Evolutionary conservation across 2,329 filamentous ascomycete genomes (phyloP), one percentile per base, ranked within the genome.

Genomic region (Dactylellina drechsleri): DNA sequence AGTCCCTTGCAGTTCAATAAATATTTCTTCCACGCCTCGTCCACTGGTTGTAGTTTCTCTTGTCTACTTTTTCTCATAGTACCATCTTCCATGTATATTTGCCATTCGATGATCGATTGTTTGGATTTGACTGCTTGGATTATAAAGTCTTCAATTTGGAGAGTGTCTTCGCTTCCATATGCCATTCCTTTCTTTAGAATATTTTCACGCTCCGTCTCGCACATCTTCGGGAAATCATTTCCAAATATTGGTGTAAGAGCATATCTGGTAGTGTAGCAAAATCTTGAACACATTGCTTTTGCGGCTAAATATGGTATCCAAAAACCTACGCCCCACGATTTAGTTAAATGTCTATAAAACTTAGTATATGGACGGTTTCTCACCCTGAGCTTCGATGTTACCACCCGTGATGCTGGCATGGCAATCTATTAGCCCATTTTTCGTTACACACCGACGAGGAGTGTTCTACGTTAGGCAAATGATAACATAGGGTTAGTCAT

Each of bases 331-430:
- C n/a, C 0, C 3, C 28, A n/a, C 13, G 20, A n/a, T 52, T 36
- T 36, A 36, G 49, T 23, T 26, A 52, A 10, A 13, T 18, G 12
- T 16, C 13, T 13, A 3, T 23, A 13, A 2, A 23, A n/a, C 43
- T 18, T 18, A 47, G 15, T 1, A 47, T 13, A 16, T 47, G 13
- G 10, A 47, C 13, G n/a, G 16, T 8, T 36, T 16, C 83, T 58
- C 84, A 93, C 92, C 93, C 88, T 99, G 95, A 61, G 93, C 94
- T 75, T 88, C 88, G 68, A 98, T 89, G 31, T 93, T 90, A 5
- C 95, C 95, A 26, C 95, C 95, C 0, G 95, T 99, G 81, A 98
- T 96, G 82, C 92, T 97, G 81, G 96, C 91, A 28, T 91, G 92
- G 76, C 98, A 91, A n/a, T 95, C 90, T 77, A 90, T 89, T 40